Conservation (phyloP, 192 early-diverging fungal genomes). For the Backusella australiensis region DNA sequence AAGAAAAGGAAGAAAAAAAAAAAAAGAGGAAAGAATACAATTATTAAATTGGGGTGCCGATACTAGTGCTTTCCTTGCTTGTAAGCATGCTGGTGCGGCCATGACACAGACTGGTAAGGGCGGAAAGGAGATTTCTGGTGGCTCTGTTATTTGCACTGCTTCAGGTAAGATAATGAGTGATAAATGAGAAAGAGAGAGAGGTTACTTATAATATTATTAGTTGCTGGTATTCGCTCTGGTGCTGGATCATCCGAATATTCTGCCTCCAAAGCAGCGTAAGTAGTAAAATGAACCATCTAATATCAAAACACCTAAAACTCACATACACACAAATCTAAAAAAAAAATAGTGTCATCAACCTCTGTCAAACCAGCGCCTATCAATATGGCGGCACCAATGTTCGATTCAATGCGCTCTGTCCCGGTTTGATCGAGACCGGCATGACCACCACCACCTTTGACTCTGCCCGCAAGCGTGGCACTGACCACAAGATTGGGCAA, state of each 20-base stretch:
- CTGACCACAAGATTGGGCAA: constrained; percentile 44
- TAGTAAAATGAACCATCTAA: background rate
- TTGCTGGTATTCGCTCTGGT: constrained; percentile 48
- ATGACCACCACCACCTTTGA: constrained; percentile 51
- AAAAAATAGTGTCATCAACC: constrained; percentile 34
- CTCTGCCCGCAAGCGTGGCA: constrained; percentile 38
- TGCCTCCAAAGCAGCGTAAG: constrained; percentile 50
- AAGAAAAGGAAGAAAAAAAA: background rate
- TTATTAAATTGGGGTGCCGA: background rate
- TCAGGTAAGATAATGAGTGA: constrained; percentile 33
- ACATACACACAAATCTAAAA: too few relatives aligned
- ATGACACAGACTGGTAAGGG: constrained; percentile 43
- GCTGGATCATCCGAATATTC: constrained; percentile 51
- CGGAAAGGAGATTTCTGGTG: constrained; percentile 39
- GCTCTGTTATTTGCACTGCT: constrained; percentile 51
- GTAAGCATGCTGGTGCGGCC: constrained; percentile 42
- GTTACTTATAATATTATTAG: constrained; percentile 3
- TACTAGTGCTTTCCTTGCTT: constrained; percentile 44
- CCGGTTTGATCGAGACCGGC: constrained; percentile 50
- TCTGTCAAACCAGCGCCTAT: constrained; percentile 39
- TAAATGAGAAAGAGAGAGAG: background rate
- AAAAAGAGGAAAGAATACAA: background rate
- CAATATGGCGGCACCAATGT: constrained; percentile 40
- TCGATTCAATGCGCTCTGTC: constrained; percentile 52
- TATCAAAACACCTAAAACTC: too few relatives aligned